A percentile compares a stretch with the other conserved stretches of the same genome.
Conservation (phyloP, 148 eudicot species). For the Simmondsia chinensis region DNA sequence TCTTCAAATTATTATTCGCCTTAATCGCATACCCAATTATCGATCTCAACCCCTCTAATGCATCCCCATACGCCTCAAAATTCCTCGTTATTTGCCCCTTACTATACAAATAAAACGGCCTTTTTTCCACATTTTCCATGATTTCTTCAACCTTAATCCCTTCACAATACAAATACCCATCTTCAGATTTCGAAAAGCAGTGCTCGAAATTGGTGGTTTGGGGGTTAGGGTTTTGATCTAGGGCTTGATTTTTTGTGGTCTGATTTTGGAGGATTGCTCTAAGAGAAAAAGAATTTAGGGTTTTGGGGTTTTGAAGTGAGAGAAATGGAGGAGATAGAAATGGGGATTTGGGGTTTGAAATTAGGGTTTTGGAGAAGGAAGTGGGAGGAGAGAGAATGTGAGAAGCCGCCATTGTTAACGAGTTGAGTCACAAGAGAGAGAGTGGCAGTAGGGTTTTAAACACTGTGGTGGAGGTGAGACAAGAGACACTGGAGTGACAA, state of each 20-base stretch:
- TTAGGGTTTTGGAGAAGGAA: conserved; percentile 19
- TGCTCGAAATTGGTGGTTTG: conserved; percentile 27
- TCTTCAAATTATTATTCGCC: conserved; percentile 89
- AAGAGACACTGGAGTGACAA: neutral
- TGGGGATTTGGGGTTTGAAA: conserved; percentile 12
- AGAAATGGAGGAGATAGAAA: conserved; percentile 13
- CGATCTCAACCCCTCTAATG: conserved; percentile 69
- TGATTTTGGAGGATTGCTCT: conserved; percentile 7
- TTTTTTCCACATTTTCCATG: conserved; percentile 67
- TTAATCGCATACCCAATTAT: conserved; percentile 92
- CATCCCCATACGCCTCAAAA: conserved; percentile 71
- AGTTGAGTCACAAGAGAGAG: neutral
- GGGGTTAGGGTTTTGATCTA: conserved; percentile 16
- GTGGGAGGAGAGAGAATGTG: conserved; percentile 35
- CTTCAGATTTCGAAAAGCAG: conserved; percentile 50
- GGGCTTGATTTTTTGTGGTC: no score
- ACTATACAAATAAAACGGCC: conserved; percentile 89
- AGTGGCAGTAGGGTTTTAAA: neutral
- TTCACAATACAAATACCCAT: conserved; percentile 87
- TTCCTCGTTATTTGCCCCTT: conserved; percentile 86
- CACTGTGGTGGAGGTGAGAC: neutral
- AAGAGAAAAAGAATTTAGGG: conserved; percentile 2
- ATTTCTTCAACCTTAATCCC: conserved; percentile 66
- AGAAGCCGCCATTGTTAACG: conserved; percentile 44
- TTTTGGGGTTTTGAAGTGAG: conserved; percentile 9